Percentiles rank a stretch among this genome's conserved stretches.
phyloP scores from a whole-genome alignment of 2,329 filamentous ascomycete species.

The Elsinoe perseae region DNA sequence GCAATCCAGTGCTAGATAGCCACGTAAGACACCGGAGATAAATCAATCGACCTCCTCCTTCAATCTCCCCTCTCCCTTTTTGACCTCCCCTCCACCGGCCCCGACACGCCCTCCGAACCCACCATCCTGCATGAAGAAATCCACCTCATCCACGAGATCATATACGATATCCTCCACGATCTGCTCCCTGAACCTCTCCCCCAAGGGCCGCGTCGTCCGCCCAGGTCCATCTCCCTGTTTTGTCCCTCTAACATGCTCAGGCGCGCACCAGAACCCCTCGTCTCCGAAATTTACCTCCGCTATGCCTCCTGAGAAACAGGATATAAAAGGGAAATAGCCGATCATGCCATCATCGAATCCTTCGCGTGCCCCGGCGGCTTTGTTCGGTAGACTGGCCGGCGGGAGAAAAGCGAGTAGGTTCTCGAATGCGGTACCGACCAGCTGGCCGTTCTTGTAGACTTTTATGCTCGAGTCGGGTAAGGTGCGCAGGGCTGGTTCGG shows the following conservation, averaged over 20 bases:
- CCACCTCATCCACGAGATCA: slow-evolving; percentile 89
- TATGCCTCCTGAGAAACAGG: slow-evolving; percentile 82
- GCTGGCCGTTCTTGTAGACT: slow-evolving; percentile 84
- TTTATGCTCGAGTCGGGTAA: slow-evolving; percentile 79
- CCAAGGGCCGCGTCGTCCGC: slow-evolving; percentile 50
- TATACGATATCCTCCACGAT: slow-evolving; percentile 90
- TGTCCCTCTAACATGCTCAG: slow-evolving; percentile 45
- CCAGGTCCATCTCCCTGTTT: slow-evolving; percentile 25
- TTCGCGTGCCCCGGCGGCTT: slow-evolving; percentile 67
- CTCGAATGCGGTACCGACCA: slow-evolving; percentile 80
- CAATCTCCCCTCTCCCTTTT: slow-evolving; percentile 19
- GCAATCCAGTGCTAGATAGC: not conserved
- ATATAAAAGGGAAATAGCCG: slow-evolving; percentile 90
- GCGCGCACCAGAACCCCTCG: slow-evolving; percentile 76
- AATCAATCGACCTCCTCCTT: slow-evolving; percentile 19
- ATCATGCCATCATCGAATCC: slow-evolving; percentile 90
- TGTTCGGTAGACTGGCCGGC: slow-evolving; percentile 68
- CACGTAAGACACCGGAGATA: not conserved
- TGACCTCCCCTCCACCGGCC: slow-evolving; percentile 20
- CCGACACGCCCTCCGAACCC: slow-evolving; percentile 32
- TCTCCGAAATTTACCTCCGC: slow-evolving; percentile 93
- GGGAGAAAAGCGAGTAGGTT: slow-evolving; percentile 86
- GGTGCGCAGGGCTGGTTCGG: slow-evolving; percentile 67
- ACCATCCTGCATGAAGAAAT: slow-evolving; percentile 71
- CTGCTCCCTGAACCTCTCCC: slow-evolving; percentile 81